Evolutionary conservation across 140 eudicot species (phyloP).

Genomic region (Stevia rebaudiana): DNA sequence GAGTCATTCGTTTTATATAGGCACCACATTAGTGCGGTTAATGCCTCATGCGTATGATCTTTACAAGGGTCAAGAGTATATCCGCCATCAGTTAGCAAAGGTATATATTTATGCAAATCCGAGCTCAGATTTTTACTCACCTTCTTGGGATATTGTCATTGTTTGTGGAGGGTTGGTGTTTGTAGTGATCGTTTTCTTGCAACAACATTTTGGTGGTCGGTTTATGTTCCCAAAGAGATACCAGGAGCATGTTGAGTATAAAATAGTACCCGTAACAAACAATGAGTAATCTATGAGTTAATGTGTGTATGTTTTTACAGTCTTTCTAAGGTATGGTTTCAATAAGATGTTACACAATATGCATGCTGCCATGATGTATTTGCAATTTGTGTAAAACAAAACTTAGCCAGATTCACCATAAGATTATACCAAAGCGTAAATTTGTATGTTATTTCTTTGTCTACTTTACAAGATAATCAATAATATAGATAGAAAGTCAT

Average conservation of each 20-base stretch:
- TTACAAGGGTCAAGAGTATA: constrained; percentile 32
- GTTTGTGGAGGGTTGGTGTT: constrained; percentile 39
- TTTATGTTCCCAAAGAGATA: constrained; percentile 41
- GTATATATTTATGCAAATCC: constrained; percentile 48
- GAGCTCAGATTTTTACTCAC: constrained; percentile 47
- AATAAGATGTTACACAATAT: no score
- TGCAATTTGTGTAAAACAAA: no score
- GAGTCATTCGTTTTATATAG: constrained; percentile 39
- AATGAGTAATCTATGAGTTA: constrained; percentile 17
- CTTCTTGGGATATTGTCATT: constrained; percentile 54
- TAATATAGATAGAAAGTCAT: background rate
- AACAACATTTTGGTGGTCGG: constrained; percentile 67
- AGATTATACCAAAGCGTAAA: constrained; percentile 3
- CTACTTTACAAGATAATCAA: no score
- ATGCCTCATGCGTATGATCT: constrained; percentile 66
- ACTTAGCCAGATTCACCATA: background rate
- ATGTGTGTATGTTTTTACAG: no score
- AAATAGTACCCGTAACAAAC: constrained; percentile 39
- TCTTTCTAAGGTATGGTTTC: no score
- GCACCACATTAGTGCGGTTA: constrained; percentile 48
- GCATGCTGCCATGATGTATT: no score
- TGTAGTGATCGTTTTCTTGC: constrained; percentile 45
- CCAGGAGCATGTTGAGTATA: constrained; percentile 32
- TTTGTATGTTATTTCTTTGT: constrained; percentile 1
- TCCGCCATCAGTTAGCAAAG: constrained; percentile 19